Base-by-base conservation (phyloP, 768 basidiomycete genomes). In the Russula foetens region DNA sequence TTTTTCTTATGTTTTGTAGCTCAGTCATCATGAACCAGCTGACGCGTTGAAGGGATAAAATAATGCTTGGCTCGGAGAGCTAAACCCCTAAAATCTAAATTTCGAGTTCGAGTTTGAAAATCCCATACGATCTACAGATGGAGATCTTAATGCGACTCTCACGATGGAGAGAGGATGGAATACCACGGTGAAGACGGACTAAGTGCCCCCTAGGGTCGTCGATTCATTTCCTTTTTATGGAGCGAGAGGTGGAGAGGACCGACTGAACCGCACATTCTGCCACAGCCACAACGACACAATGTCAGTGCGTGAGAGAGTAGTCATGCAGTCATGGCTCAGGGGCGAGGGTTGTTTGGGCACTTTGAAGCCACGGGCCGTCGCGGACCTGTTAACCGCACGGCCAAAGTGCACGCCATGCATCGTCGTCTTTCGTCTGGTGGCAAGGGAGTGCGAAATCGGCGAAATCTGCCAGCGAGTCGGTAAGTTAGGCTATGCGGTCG, bases 1-100 rank as follows among this genome's bases (percentile, higher is more conserved):
- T 43, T 33, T 4, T 33, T 9, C 35, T 41, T 24, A 39, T 55
- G 31, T 56, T 35, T 15, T 17, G 31, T 26, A n/a, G 33, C 24
- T 59, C 38, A 35, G 47, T 48, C 38, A 49, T 53, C 44, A 45
- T 31, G 33, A 26, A 35, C 48, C 59, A 55, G 44, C n/a, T 60
- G 59, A 60, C 53, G 31, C 31, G 17, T 47, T 24, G 47, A 46
- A 31, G 50, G 24, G 9, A 14, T 28, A 21, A 49, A 44, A 24
- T 15, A 9, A 45, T 43, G 11, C 41, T 52, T 8, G 46, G 35
- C 35, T 35, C 14, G 35, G 35, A 35, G 39, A 58, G 41, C 17
- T 29, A 31, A 26, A 21, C 60, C 56, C 60, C 60, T 57, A 52
- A 53, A 57, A 56, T 53, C 50, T 44, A 24, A 45, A 28, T 54